Conservation (phyloP, 148 eudicot genomes). For the Simmondsia chinensis region DNA sequence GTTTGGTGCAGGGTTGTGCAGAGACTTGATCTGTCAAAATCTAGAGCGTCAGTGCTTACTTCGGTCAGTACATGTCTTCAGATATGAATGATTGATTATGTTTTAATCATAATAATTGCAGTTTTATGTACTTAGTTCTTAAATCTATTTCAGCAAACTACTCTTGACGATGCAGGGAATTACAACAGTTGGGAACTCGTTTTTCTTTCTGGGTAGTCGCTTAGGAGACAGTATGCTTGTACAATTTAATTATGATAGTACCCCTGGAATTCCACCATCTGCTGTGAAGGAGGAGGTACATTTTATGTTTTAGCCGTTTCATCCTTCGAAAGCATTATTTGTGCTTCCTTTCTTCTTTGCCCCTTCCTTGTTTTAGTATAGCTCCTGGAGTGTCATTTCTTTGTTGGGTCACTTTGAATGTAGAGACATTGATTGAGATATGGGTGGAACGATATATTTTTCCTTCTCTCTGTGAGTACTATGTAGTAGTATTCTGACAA, state of each 20-base stretch:
- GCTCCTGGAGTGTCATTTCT: too few species aligned
- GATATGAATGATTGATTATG: neutral
- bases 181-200: slow-evolving; percentile 71
- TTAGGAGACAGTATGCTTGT: slow-evolving; percentile 97
- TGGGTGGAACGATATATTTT: too few species aligned
- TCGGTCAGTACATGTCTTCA: slow-evolving; percentile 46
- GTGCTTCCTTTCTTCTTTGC: neutral
- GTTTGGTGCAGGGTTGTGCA: slow-evolving; percentile 67
- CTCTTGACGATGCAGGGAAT: slow-evolving; percentile 78
- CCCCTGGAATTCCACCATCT: slow-evolving; percentile 34
- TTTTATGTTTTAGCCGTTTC: neutral
- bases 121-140: too few species aligned
- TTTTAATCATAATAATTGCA: too few species aligned
- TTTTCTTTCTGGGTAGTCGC: slow-evolving; percentile 89
- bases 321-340: too few species aligned
- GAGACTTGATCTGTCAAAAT: slow-evolving; percentile 83
- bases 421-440: too few species aligned
- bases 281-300: slow-evolving; percentile 83
- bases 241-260: slow-evolving; percentile 66
- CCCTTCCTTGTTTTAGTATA: neutral
- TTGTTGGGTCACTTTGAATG: too few species aligned
- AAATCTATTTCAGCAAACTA: too few species aligned
- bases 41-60: slow-evolving; percentile 94
- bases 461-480: too few species aligned
- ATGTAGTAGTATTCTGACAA: too few species aligned